Evolutionary conservation across 371 early-diverging fungal species (phyloP), one percentile per base, ranked within the genome.

Genomic region (Mycotypha africana): DNA sequence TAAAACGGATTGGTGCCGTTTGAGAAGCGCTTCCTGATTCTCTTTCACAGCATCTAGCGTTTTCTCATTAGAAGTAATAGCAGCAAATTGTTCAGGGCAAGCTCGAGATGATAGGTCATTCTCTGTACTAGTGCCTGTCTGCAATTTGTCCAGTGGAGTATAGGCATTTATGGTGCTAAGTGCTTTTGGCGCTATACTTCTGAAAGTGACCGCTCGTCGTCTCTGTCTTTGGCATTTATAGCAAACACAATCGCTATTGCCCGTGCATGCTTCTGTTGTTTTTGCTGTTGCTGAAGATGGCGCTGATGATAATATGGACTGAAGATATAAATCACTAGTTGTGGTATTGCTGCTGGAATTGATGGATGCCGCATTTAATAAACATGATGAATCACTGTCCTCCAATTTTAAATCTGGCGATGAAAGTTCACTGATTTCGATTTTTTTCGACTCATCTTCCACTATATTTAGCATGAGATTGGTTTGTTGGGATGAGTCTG

Each of bases 161-260:
- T 10, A 22, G 31, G 49, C n/a, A 22, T 38, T 48, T 31, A 33
- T 22, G 19, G 16, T 33, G 25, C 36, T 25, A 12, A 16, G 38
- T 33, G 42, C 23, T 36, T 47, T 46, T 41, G 16, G n/a, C n/a
- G n/a, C n/a, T n/a, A n/a, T n/a, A n/a, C n/a, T n/a, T n/a, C n/a
- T n/a, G n/a, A n/a, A n/a, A n/a, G n/a, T n/a, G n/a, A 47, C 60
- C 19, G 58, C 60, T 41, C 70, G 47, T 49, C 74, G 58, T 51
- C 65, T 56, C 34, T 68, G 74, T 36, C 70, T 56, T 52, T 65
- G 59, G 24, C 74, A 74, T 38, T 62, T 67, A 36, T 70, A 74
- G 35, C 74, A 74, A 15, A 44, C 25, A 54, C 74, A 74, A 19
- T 39, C 23, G 12, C 25, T 26, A 30, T 36, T 36, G 7, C 56